Percentiles rank a stretch among this genome's conserved stretches.
Conservation (phyloP, 768 basidiomycete species). For the Leccinum uliginosum region DNA sequence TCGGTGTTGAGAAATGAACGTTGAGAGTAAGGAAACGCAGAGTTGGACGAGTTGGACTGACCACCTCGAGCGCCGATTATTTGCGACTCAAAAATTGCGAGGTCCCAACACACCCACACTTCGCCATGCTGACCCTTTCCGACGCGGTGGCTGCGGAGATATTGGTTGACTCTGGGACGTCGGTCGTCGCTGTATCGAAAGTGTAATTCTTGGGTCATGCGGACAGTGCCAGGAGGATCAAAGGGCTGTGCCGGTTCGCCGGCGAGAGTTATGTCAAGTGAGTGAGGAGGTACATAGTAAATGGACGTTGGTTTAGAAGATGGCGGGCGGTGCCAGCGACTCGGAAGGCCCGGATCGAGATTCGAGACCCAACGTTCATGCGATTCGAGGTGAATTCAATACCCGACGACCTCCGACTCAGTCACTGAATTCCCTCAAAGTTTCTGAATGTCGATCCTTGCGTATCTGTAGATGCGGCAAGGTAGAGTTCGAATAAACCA, state of each 20-base stretch:
- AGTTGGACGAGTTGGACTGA: conserved; percentile 26
- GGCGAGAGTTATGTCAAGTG: conserved; percentile 29
- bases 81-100: too few species aligned
- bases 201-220: conserved; percentile 44
- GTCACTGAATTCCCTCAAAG: too few species aligned
- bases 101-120: conserved; percentile 71
- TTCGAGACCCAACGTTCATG: too few species aligned
- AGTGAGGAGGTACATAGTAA: too few species aligned
- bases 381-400: too few species aligned
- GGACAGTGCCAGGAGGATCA: conserved; percentile 42
- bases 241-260: conserved; percentile 34
- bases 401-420: too few species aligned
- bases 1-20: conserved; percentile 6
- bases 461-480: too few species aligned
- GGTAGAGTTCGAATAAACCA: too few species aligned
- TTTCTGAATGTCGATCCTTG: too few species aligned
- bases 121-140: conserved; percentile 90
- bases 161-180: conserved; percentile 76
- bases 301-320: too few species aligned
- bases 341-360: too few species aligned
- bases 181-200: conserved; percentile 37
- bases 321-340: too few species aligned
- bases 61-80: conserved; percentile 46
- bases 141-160: conserved; percentile 68
- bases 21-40: conserved; percentile 3